Percentiles rank a stretch among this genome's conserved stretches.
phyloP scores from a whole-genome alignment of 2,329 filamentous ascomycete species.

The Mariannaea sp. region DNA sequence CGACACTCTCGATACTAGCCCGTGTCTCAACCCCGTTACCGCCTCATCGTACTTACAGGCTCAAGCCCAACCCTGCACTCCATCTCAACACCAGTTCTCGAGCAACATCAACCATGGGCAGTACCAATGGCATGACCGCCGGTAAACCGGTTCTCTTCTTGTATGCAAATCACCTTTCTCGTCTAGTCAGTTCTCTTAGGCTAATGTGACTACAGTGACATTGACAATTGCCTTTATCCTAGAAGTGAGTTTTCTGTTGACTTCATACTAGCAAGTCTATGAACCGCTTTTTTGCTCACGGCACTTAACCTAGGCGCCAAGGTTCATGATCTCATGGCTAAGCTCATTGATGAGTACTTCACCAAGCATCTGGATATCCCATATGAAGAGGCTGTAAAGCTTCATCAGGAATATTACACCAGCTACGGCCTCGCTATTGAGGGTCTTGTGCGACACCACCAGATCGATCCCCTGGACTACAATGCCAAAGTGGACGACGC shows the following conservation, averaged over 20 bases:
- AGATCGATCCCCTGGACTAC: conserved; percentile 94
- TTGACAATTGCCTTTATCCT: conserved; percentile 96
- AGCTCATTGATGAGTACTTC: conserved; percentile 73
- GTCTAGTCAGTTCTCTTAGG: no score
- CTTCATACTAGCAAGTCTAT: no score
- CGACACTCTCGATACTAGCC: conserved; percentile 18
- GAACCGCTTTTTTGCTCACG: no score
- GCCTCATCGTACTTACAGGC: conserved; percentile 18
- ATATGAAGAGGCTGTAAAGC: conserved; percentile 76
- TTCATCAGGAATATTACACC: conserved; percentile 92
- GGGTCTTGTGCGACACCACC: conserved; percentile 89
- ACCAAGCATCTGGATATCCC: conserved; percentile 73
- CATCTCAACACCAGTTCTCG: conserved; percentile 14
- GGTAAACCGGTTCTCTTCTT: conserved; percentile 51
- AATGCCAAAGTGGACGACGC: conserved; percentile 95
- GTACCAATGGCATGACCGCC: conserved; percentile 42
- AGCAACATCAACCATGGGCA: conserved; percentile 37
- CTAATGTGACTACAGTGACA: conserved; percentile 70
- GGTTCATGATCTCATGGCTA: conserved; percentile 87
- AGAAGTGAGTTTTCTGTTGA: conserved; percentile 70
- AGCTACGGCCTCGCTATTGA: conserved; percentile 98
- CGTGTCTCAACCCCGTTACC: conserved; percentile 22
- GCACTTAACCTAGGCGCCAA: conserved; percentile 62
- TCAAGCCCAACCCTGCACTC: conserved; percentile 20
- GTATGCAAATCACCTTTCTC: conserved; percentile 34